Percentiles rank a stretch among this genome's conserved stretches.
phyloP scores from a whole-genome alignment of 192 early-diverging fungal genomes.

The Coemansia sp. region DNA sequence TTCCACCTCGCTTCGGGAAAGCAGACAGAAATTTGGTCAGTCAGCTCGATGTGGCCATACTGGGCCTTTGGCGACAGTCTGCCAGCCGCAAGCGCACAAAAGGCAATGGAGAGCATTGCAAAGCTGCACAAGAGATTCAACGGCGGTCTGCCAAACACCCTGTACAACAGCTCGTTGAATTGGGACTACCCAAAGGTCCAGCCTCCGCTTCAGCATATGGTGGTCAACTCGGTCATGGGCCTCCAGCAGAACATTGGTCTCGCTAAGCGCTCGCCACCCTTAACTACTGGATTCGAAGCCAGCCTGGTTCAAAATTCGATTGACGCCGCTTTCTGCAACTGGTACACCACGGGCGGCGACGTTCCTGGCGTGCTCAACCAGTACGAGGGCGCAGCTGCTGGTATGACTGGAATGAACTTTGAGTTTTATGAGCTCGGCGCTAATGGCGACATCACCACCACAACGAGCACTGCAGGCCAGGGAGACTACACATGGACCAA shows the following conservation, averaged over 20 bases:
- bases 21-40: slow-evolving; percentile 49
- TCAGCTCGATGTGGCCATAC: slow-evolving; percentile 61
- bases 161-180: slow-evolving; percentile 56
- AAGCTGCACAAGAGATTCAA: slow-evolving; percentile 48
- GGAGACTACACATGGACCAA: slow-evolving; percentile 44
- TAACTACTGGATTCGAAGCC: background rate
- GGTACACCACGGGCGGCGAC: slow-evolving; percentile 65
- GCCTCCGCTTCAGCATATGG: slow-evolving; percentile 62
- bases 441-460: slow-evolving; percentile 21
- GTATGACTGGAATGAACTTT: slow-evolving; percentile 17
- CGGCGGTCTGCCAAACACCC: slow-evolving; percentile 62
- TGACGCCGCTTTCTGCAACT: slow-evolving; percentile 61
- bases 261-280: background rate
- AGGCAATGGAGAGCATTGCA: slow-evolving; percentile 48
- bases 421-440: slow-evolving; percentile 19
- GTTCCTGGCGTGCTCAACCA: slow-evolving; percentile 48
- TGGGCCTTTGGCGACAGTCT: slow-evolving; percentile 53
- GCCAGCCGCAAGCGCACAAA: slow-evolving; percentile 13
- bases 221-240: slow-evolving; percentile 28
- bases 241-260: background rate
- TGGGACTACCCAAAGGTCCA: slow-evolving; percentile 72
- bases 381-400: background rate
- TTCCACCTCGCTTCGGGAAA: slow-evolving; percentile 52
- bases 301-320: slow-evolving; percentile 55
- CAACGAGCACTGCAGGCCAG: slow-evolving; percentile 6